Conservation (phyloP, 2,329 filamentous ascomycete species). For the Gyromitra esculenta region DNA sequence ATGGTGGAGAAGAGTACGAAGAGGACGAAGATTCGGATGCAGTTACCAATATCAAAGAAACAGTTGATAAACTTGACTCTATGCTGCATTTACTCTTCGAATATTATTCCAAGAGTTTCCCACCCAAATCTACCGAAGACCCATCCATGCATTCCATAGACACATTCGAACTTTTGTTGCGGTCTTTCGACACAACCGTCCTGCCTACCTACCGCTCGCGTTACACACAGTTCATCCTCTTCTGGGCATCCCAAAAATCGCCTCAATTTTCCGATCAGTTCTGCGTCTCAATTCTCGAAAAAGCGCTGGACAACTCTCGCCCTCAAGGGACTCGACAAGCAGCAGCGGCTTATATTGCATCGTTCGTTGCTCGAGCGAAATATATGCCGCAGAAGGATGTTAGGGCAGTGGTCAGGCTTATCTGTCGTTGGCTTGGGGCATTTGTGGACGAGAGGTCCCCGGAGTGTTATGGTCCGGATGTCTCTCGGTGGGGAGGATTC, state of each 20-base stretch:
- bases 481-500: conserved; percentile 82
- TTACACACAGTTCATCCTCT: conserved; percentile 93
- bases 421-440: conserved; percentile 79
- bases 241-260: conserved; percentile 90
- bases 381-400: conserved; percentile 80
- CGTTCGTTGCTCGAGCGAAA: conserved; percentile 89
- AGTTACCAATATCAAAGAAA: conserved; percentile 78
- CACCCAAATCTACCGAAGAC: conserved; percentile 60
- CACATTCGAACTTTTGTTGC: conserved; percentile 79
- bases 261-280: conserved; percentile 83
- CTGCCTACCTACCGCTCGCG: conserved; percentile 90
- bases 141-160: conserved; percentile 75
- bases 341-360: conserved; percentile 90
- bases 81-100: conserved; percentile 88
- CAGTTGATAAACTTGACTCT: conserved; percentile 88
- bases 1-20: conserved; percentile 64
- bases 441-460: conserved; percentile 78
- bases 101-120: conserved; percentile 79
- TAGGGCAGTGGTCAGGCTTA: conserved; percentile 81
- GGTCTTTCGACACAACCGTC: conserved; percentile 87
- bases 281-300: conserved; percentile 77
- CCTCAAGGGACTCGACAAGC: conserved; percentile 80
- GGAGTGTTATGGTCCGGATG: conserved; percentile 82
- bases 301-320: conserved; percentile 75
- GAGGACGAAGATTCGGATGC: conserved; percentile 69